Evolutionary conservation across 2,329 filamentous ascomycete species (phyloP), one percentile per base, ranked within the genome.

Genomic region (Fusarium cicatricum): DNA sequence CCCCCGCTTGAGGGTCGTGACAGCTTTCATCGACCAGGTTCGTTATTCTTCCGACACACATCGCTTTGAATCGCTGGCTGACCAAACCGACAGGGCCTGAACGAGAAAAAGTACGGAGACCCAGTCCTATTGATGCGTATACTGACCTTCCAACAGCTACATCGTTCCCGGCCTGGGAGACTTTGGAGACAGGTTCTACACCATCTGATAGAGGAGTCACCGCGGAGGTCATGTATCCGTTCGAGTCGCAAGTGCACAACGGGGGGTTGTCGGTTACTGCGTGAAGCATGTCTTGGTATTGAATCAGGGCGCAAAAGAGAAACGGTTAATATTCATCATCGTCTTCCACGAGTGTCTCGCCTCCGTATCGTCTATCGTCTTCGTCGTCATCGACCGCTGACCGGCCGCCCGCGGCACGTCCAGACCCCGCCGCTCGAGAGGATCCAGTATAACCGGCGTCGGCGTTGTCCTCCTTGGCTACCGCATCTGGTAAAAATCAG

Each of bases 141-240:
- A 38, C 78, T 81, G 73, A 81, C 72, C 49, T 43, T 49, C 58
- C 36, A 64, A 62, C 73, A 98, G 94, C 75, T 98, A 97, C 74
- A 98, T 98, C 71, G 86, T 96, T 49, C 94, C 94, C 23, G 94
- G 94, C 23, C 82, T 98, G 15, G 94, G 94, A 64, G 94, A 98
- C 74, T 98, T 98, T 75, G 94, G 94, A 56, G 94, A 98, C 74
- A 84, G 94, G 64, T 98, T 95, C 77, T 98, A 97, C 76, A 97
- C 94, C 51, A 85, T 97, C 75, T 97, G 73, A 76, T 59, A 41
- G 40, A 34, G 33, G 46, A 53, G 38, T 47, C 41, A 54, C 36
- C 38, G 58, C 43, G 29, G 36, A 21, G 47, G 55, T 55, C 55
- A 59, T 42, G 37, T 38, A 42, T 53, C 50, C 39, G 45, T 44